Base-by-base conservation (phyloP, 2,329 filamentous ascomycete genomes). In the Cercospora sp. region DNA sequence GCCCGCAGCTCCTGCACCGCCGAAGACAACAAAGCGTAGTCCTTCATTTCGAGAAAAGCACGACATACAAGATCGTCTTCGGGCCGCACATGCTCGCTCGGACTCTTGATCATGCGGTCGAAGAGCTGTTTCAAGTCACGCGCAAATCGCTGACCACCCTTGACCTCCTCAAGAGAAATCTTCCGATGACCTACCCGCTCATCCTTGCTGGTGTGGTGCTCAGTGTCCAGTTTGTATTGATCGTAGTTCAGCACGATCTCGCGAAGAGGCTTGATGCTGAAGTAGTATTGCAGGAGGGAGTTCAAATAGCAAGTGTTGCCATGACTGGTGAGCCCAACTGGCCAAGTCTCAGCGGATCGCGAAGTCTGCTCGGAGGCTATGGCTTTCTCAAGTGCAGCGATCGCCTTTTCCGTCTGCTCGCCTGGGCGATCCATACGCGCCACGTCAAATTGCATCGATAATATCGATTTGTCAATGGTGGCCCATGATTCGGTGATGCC, bases 251-350 rank as follows among this genome's bases (percentile, higher is more conserved):
- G 83, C 3, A 97, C 89, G 71, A 97, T 87, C 5, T 95, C 86
- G 61, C 94, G 88, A 32, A 98, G 84, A 2, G 92, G 89, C 69
- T 89, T 90, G 65, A 98, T 88, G 0, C 94, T 96, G 78, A 97
- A 97, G 72, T 97, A 91, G 77, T 97, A 98, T 75, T 99, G 95
- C 9, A 99, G 84, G 60, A 99, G 86, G 80, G 94, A 98, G 82
- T 99, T 99, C 65, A 99, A 85, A 76, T 99, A 99, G 79, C 95
- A 99, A 0, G 96, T 99, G 76, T 99, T 99, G 68, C 95, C 94
- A 66, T 98, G 97, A 74, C 98, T 99, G 71, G 89, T 87, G 5
- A 98, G 85, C 0, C 95, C 95, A 24, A 97, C 91, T 0, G 95
- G 95, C 79, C 92, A 89, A 7, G 67, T 75, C 18, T 73, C 75